Conservation (phyloP, 768 basidiomycete genomes). For the Boletus reticulatus region DNA sequence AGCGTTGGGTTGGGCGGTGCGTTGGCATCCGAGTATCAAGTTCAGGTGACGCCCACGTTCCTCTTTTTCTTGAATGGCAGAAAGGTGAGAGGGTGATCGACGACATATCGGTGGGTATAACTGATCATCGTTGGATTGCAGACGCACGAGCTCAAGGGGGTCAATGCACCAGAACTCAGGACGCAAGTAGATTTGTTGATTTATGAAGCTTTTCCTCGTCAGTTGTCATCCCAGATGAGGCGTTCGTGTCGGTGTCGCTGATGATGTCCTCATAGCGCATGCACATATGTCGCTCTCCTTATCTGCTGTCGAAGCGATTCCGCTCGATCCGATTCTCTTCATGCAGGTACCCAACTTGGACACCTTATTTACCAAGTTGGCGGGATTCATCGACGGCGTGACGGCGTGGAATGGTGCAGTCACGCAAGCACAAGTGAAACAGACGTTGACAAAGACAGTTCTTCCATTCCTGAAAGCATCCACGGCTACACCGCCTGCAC, state of each 20-base stretch:
- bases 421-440: conserved; percentile 42
- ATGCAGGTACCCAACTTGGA: conserved; percentile 69
- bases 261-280: conserved; percentile 53
- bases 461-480: conserved; percentile 66
- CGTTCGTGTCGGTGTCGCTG: background rate
- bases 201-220: conserved; percentile 79
- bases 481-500: conserved; percentile 24
- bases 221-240: conserved; percentile 25
- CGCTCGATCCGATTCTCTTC: conserved; percentile 75
- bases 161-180: conserved; percentile 62
- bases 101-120: background rate
- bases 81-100: conserved; percentile 46
- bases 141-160: conserved; percentile 73
- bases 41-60: conserved; percentile 85
- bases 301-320: conserved; percentile 58
- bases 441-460: conserved; percentile 46
- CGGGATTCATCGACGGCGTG: conserved; percentile 55
- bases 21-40: conserved; percentile 61
- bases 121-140: conserved; percentile 26
- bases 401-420: conserved; percentile 34
- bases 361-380: conserved; percentile 58
- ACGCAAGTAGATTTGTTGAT: conserved; percentile 73
- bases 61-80: conserved; percentile 79
- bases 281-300: conserved; percentile 63
- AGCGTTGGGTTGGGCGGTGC: conserved; percentile 60